These are phyloP conservation scores for Pleurotus tuoliensis DNA, from an alignment of 768 basidiomycete species.

Conservation along the genomic window DNA sequence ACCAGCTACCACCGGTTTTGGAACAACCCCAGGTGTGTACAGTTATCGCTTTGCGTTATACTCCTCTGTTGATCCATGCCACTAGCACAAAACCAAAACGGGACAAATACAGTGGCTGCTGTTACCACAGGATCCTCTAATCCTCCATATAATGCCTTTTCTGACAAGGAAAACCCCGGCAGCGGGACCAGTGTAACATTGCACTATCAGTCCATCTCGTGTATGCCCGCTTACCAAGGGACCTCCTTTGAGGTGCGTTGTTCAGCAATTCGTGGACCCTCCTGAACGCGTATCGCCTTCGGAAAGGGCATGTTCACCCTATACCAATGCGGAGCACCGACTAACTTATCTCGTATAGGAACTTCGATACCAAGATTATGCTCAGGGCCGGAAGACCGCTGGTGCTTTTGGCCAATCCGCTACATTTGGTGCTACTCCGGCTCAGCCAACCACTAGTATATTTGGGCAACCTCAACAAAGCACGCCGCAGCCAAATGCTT, in stretches of 20 bases:
- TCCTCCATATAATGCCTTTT: constrained; percentile 53
- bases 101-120: constrained; percentile 39
- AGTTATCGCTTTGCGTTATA: background rate
- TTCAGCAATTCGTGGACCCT: constrained; percentile 6
- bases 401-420: constrained; percentile 55
- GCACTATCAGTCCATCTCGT: constrained; percentile 80
- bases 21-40: constrained; percentile 30
- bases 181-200: constrained; percentile 37
- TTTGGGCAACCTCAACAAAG: constrained; percentile 46
- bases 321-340: background rate
- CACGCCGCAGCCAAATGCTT: constrained; percentile 25
- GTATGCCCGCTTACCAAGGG: constrained; percentile 74
- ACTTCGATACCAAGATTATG: constrained; percentile 72
- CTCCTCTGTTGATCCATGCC: background rate
- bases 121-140: constrained; percentile 69
- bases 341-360: constrained; percentile 42
- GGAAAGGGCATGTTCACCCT: constrained; percentile 4
- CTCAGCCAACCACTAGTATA: constrained; percentile 34
- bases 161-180: constrained; percentile 59
- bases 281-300: constrained; percentile 9
- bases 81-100: constrained; percentile 22
- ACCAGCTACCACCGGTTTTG: constrained; percentile 37
- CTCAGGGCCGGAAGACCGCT: constrained; percentile 69
- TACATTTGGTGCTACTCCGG: constrained; percentile 42
- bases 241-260: constrained; percentile 69